phyloP scores from a whole-genome alignment of 169 alveolate species.

The Eimeria falciformis region DNA sequence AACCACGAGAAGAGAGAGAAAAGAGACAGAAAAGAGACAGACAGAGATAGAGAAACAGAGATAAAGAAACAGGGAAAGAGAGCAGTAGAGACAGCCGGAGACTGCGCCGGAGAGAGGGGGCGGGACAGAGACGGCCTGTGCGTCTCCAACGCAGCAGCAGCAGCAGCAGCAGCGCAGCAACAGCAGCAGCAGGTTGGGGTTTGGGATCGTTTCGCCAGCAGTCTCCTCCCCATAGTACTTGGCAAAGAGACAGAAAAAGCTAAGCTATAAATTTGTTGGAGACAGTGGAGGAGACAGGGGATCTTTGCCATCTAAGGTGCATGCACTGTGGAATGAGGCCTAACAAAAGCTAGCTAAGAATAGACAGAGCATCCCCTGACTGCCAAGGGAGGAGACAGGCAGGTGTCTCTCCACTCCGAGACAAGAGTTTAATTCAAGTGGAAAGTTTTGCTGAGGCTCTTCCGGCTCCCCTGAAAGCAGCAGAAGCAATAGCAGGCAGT shows the following conservation, averaged over 20 bases:
- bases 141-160: not conserved
- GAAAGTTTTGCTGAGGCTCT: no score
- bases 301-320: not conserved
- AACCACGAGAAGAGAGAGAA: not conserved
- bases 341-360: not conserved
- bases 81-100: not conserved
- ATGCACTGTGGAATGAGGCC: not conserved
- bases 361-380: not conserved
- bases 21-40: not conserved
- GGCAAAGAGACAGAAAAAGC: not conserved
- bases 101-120: not conserved
- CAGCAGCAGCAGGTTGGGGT: no score
- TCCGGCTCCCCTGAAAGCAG: not conserved
- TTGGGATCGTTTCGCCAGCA: no score
- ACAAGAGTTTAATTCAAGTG: no score
- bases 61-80: no score
- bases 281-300: not conserved
- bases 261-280: not conserved
- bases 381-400: not conserved
- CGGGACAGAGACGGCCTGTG: not conserved
- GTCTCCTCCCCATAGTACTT: not conserved
- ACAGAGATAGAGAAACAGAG: no score
- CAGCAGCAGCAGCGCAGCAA: no score
- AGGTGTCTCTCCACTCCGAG: no score
- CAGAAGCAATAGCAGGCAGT: not conserved